Base-by-base conservation (phyloP, 345 rosid species). In the Raphanus raphanistrum region DNA sequence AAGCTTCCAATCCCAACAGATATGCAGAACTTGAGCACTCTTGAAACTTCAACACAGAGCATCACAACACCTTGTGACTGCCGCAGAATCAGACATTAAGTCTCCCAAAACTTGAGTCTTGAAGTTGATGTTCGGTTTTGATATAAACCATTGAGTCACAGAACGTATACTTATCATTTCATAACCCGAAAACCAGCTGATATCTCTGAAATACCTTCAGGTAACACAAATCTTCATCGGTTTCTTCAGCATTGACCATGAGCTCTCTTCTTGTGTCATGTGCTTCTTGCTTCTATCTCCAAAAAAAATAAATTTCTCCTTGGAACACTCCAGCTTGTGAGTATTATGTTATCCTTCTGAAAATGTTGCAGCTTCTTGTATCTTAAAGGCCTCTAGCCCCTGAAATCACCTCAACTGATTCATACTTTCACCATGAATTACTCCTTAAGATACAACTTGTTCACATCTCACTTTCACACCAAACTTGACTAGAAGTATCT, bases 381-480 rank as follows among this genome's bases (percentile, higher is more conserved):
- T 8, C 33, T 21, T 33, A 25, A 29, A 55, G 21, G n/a, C 1
- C 26, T 57, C 26, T 38, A 2, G 59, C 32, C 12, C n/a, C 6
- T 71, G 38, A 71, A 71, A 58, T 27, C 74, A 36, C 36, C 5
- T 71, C 66, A 26, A 8, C 6, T 4, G 25, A 58, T 71, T 55
- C 27, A 27, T 2, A 4, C 15, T 26, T 60, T 2, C 10, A 0
- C 16, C 3, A 2, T 38, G 67, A 60, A 71, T 60, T 16, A 13
- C 13, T 60, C 67, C 28, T 60, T 59, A 26, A 2, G 60, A 4
- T 72, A 72, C 68, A 41, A 0, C 59, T 43, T 72, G 0, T 41
- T 60, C 41, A 71, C 55, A 26, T 36, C 55, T 21, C 64, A 11
- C 10, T 21, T 57, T 33, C 52, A 55, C 31, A 36, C 10, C 2